These are phyloP conservation scores for Cordia subcordata DNA, from an alignment of 257 asterid species.

Conservation along the genomic window DNA sequence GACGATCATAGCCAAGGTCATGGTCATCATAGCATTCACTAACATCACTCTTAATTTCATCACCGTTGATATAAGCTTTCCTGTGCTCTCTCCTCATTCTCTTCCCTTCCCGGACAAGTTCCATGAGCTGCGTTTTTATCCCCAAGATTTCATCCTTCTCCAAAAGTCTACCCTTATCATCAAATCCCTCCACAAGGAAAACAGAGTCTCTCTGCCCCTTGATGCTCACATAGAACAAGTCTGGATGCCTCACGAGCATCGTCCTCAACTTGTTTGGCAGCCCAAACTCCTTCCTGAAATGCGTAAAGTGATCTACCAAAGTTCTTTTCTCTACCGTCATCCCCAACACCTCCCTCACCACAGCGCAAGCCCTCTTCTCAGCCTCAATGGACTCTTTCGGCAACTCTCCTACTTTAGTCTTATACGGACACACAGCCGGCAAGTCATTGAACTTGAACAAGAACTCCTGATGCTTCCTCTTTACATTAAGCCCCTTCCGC, in stretches of 20 bases:
- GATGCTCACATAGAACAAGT: slow-evolving; percentile 82
- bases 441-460: slow-evolving; percentile 58
- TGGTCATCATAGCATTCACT: slow-evolving; percentile 19
- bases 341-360: slow-evolving; percentile 79
- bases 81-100: slow-evolving; percentile 62
- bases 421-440: slow-evolving; percentile 74
- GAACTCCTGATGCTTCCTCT: slow-evolving; percentile 64
- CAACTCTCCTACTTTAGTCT: slow-evolving; percentile 39
- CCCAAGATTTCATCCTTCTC: slow-evolving; percentile 51
- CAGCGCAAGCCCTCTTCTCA: slow-evolving; percentile 88
- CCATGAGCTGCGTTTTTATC: slow-evolving; percentile 53
- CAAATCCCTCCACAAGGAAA: slow-evolving; percentile 81
- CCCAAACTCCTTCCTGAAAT: slow-evolving; percentile 86
- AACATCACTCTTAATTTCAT: slow-evolving; percentile 2
- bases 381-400: slow-evolving; percentile 59
- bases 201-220: slow-evolving; percentile 87
- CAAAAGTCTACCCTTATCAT: slow-evolving; percentile 52
- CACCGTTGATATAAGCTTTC: slow-evolving; percentile 20
- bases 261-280: slow-evolving; percentile 81
- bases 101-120: slow-evolving; percentile 68
- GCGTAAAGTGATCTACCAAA: slow-evolving; percentile 91
- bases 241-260: slow-evolving; percentile 93
- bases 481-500: slow-evolving; percentile 73
- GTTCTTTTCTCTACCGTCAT: slow-evolving; percentile 90
- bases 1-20: slow-evolving; percentile 24